Base-by-base conservation (phyloP, 2,329 filamentous ascomycete genomes). In the Huntiella omanensis region DNA sequence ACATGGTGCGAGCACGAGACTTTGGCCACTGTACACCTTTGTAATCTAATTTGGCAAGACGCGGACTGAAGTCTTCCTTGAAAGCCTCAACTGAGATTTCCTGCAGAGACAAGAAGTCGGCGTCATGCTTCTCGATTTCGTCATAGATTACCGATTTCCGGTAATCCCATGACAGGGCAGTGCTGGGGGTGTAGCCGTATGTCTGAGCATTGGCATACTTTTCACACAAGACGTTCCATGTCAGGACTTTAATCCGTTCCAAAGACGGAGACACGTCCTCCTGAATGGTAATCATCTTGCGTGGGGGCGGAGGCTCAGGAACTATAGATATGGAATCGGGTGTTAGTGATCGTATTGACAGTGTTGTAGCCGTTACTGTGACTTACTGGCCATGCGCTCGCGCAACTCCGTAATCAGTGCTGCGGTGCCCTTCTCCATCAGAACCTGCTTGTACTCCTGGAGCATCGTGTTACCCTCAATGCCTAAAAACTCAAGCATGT, bases 221-320 rank as follows among this genome's bases (percentile, higher is more conserved):
- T 62, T 95, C 86, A 62, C 88, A 95, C 8, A 98, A 72, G 40
- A 88, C 93, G 60, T 98, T 98, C 77, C 91, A 95, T 16, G 84
- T 92, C 51, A 96, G 70, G 6, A 93, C 79, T 48, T 83, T 84
- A 59, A 96, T 76, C 45, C 76, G 80, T 56, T 95, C 75, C 51
- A 75, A 61, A 46, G 58, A 67, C 1, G 69, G 55, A 60, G 65
- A 69, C 47, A 69, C 67, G 52, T 80, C 79, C 60, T 77, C 75
- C 54, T 76, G 80, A 17, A 96, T 73, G n/a, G 82, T 71, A 50
- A 95, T 75, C 63, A 79, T 80, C 55, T 82, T 77, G 55, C 91
- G 77, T 41, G 82, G 75, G 28, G 71, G 68, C 1, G 88, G 91
- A 38, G 85, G 79, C 12, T 79, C 68, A 35, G 87, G 83, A 48